Base-by-base conservation (phyloP, 1,284 basidiomycete species). In the Marasmius sp. region DNA sequence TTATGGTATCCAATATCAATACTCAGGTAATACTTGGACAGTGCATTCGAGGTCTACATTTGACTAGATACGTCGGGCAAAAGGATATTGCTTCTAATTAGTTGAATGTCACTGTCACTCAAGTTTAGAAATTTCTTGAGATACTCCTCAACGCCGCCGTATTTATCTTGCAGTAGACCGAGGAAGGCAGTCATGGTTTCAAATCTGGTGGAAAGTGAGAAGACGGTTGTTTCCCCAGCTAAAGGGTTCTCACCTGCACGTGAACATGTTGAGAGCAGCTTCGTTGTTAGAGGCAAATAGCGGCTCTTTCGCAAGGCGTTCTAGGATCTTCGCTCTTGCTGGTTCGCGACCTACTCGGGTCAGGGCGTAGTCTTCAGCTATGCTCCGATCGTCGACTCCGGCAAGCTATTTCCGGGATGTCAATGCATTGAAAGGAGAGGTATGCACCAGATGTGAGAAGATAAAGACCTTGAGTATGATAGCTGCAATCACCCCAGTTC, bases 291-390 rank as follows among this genome's bases (percentile, higher is more conserved):
- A 79, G 1, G 86, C 85, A 70, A 92, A 92, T 9, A 89, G 64
- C 0, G 89, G 88, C 60, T 91, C 87, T 66, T 86, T 85, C 7
- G 80, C 75, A 38, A 92, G 79, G 10, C 90, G 81, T 54, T 79
- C 72, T 78, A 92, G 83, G 41, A 92, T 84, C 77, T 80, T 84
- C 65, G 83, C 83, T 38, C 91, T 82, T 16, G 84, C 84, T 37
- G 90, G 91, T 71, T 92, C 91, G 47, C 91, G 85, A 5, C 91
- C 91, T 33, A 93, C 77, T 62, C 88, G 79, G 18, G 88, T 92
- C 37, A 93, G 75, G 9, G 88, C 82, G 67, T 93, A 93, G 72
- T 93, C 91, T n/a, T 81, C 77, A 16, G 88, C 85, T 60, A 93
- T 86, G 3, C 69, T 67, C 51, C 85, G 81, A 66, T 90, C 80